Base-by-base conservation (phyloP, 495 filamentous ascomycete genomes). In the Trichoderma gamsii region DNA sequence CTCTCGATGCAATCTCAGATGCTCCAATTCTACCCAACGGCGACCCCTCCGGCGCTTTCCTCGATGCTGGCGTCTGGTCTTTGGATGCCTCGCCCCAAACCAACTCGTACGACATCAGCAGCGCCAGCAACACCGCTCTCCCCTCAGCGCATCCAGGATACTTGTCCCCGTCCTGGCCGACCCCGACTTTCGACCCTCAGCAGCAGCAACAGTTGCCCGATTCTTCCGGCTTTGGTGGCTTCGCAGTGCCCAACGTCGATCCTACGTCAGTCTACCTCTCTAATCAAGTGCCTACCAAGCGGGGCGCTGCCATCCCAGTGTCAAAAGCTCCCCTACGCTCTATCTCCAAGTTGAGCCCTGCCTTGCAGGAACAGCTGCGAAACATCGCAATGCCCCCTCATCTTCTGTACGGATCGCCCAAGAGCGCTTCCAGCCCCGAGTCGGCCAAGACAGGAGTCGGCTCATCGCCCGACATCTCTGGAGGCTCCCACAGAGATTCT, bases 381-480 rank as follows among this genome's bases (percentile, higher is more conserved):
- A 83, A 74, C 44, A 85, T 86, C 66, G 82, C 84, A 52, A 86
- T 86, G 84, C 84, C 84, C 4, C 69, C 80, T 27, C 82, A 84
- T 66, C 78, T 86, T 59, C 79, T 81, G 66, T 85, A 85, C 68
- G 77, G 80, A 69, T 85, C 82, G 67, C 83, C 83, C 44, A 77
- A 80, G 70, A 85, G 83, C 65, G 78, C 80, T 64, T 77, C 79
- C 41, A 84, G 81, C 46, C 81, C 81, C 52, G 77, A 79, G 71
- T 84, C 81, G 5, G 75, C 72, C 68, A 81, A 81, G 70, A 73
- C 71, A 16, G 78, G 74, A 64, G 72, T 77, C 63, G 78, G 74
- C 66, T 78, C 83, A 18, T 85, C 84, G 7, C 83, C 84, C 18
- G 80, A 77, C 69, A 75, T 68, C 69, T 71, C 73, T 13, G 80